Evolutionary conservation across 1,284 basidiomycete species (phyloP), one percentile per base, ranked within the genome.

Genomic region (Calocybe gambosa): DNA sequence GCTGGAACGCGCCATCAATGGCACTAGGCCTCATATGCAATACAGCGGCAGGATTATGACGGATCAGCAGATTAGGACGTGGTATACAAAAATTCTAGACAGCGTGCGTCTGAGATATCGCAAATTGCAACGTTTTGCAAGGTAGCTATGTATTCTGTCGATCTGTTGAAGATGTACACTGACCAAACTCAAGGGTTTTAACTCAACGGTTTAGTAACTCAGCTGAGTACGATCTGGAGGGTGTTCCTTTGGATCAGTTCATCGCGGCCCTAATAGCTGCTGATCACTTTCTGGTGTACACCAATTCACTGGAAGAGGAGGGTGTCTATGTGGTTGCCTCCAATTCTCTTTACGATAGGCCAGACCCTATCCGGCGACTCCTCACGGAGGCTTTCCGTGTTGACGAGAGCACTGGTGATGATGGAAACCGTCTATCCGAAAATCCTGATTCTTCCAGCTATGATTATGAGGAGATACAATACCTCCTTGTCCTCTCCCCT

Each of bases 221-320:
- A 0, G 90, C 94, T 0, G 96, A 99, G 66, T 99, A 97, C 62
- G 78, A 77, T 42, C 74, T 99, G 25, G 89, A 93, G 49, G 78
- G 82, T 42, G 72, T 85, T n/a, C 78, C 87, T 42, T 72, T 97
- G 42, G 87, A 90, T 49, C 68, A 75, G 2, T 88, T 99, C 63
- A 87, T 99, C 51, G 74, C 84, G 16, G 77, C 78, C 9, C 74
- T 99, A 13, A 83, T 92, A 31, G 80, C 87, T 37, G 85, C 93
- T 3, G 92, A 91, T 56, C 95, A 99, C 63, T 90, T 96, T 66
- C 80, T 99, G 48, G 90, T 99, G 31, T 96, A 96, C 65, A 97
- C 94, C 0, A 81, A 89, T 53, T 76, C 76, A 1, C 88, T 89
- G 60, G 94, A 97, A 63, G 85, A 89, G 57, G 85, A 95, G 20